phyloP scores from a whole-genome alignment of 2,329 filamentous ascomycete genomes.

The Phyllosticta ampelicida region DNA sequence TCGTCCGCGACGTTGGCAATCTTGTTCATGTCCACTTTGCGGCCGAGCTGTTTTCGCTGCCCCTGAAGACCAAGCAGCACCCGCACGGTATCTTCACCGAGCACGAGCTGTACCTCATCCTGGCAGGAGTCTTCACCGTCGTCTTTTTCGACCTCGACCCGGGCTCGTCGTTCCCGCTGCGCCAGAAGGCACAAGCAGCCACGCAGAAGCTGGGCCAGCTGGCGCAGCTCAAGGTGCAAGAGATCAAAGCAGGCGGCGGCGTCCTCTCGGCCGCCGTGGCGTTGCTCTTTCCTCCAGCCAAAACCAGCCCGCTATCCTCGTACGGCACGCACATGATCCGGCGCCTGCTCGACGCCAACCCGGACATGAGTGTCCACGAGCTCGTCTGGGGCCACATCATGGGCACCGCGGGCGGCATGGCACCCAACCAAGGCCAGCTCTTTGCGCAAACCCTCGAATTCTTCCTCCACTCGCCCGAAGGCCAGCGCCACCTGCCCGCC shows the following conservation, averaged over 20 bases:
- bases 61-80: slow-evolving; percentile 42
- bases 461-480: slow-evolving; percentile 39
- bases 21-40: slow-evolving; percentile 45
- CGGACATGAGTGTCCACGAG: slow-evolving; percentile 32
- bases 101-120: slow-evolving; percentile 42
- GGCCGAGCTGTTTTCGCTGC: slow-evolving; percentile 44
- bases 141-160: slow-evolving; percentile 46
- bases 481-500: slow-evolving; percentile 35
- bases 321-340: slow-evolving; percentile 49
- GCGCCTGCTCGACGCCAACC: slow-evolving; percentile 38
- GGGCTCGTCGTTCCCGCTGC: slow-evolving; percentile 41
- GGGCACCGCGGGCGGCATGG: slow-evolving; percentile 41
- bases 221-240: slow-evolving; percentile 38
- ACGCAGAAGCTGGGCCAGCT: slow-evolving; percentile 41
- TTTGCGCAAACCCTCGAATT: slow-evolving; percentile 48
- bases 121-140: slow-evolving; percentile 42
- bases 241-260: slow-evolving; percentile 32
- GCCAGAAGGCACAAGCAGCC: slow-evolving; percentile 37
- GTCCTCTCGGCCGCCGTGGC: slow-evolving; percentile 31
- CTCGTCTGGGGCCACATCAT: slow-evolving; percentile 49
- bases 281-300: slow-evolving; percentile 26
- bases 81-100: slow-evolving; percentile 44
- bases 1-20: slow-evolving; percentile 50
- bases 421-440: slow-evolving; percentile 43
- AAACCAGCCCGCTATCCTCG: slow-evolving; percentile 34